Base-by-base conservation (phyloP, 768 basidiomycete genomes). In the Sarcodon sp. region DNA sequence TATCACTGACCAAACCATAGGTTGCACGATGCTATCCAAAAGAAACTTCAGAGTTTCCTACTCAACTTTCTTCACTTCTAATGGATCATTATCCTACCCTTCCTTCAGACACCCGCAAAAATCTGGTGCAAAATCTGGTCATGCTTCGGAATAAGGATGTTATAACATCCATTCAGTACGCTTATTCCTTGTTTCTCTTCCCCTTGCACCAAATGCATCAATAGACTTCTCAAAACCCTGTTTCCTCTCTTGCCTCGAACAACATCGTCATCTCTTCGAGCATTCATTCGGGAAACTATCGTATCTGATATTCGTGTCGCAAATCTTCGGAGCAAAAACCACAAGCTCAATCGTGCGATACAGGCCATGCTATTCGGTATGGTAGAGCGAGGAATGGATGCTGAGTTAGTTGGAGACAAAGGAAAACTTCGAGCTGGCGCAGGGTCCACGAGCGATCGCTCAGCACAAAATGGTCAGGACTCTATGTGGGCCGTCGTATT, bases 401-500 rank as follows among this genome's bases (percentile, higher is more conserved):
- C 70, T 1, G 81, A 89, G 55, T 78, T 90, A 12, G 60, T 80
- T 12, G 87, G 89, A 9, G 81, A 92, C 69, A 92, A 90, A 62
- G 91, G 83, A 4, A 90, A 81, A 57, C 58, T 75, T n/a, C 67
- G 75, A 52, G 68, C 66, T 31, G 56, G 59, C n/a, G 55, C 63
- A 45, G 63, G 65, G 6, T 61, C 67, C 7, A 64, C 66, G 1
- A 59, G 57, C 21, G 69, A 72, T 50, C 61, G 62, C n/a, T 59
- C 64, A 10, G 61, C 64, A 31, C 63, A 66, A 47, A 71, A 69
- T 44, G 79, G 80, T 1, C 87, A 90, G 33, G 96, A 97, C 56
- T 92, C 93, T 3, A 87, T 96, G 81, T 98, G 94, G 93, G 94
- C 96, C 4, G 81, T 99, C 45, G 83, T 93, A 38, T 66, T 98